Conservation (phyloP, 2,329 filamentous ascomycete species). For the Penicillium brevicompactum region DNA sequence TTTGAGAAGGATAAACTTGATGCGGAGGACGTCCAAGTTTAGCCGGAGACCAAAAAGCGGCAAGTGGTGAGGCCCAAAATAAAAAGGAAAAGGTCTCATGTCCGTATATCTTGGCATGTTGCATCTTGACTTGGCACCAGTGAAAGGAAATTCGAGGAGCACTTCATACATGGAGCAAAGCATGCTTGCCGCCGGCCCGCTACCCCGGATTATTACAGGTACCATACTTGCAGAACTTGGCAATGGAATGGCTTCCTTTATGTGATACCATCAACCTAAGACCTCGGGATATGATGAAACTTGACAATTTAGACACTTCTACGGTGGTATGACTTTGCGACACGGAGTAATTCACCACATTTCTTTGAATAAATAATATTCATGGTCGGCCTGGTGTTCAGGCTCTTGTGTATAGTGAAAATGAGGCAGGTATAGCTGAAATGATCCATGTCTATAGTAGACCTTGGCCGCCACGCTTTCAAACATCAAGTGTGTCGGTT, state of each 20-base stretch:
- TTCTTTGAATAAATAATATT: no score
- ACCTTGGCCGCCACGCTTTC: background rate
- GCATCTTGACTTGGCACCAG: constrained; percentile 13
- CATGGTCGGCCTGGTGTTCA: background rate
- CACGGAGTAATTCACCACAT: no score
- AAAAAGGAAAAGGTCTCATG: no score
- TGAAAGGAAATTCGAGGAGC: background rate
- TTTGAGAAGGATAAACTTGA: no score
- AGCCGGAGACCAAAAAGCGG: no score
- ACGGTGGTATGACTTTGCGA: no score
- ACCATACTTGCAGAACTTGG: constrained; percentile 4
- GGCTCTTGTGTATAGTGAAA: background rate
- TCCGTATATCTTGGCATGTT: constrained; percentile 15
- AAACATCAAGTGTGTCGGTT: background rate
- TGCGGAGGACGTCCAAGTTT: no score
- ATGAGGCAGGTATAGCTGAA: background rate
- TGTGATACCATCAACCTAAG: no score
- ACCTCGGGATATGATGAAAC: no score
- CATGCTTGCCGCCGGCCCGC: constrained; percentile 19
- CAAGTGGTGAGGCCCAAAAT: no score
- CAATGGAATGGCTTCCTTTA: background rate
- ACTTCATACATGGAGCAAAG: background rate
- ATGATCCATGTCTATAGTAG: background rate
- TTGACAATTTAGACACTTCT: no score
- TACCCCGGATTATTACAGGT: constrained; percentile 16